Base-by-base conservation (phyloP, 2,329 filamentous ascomycete genomes). In the Talaromyces marneffei region DNA sequence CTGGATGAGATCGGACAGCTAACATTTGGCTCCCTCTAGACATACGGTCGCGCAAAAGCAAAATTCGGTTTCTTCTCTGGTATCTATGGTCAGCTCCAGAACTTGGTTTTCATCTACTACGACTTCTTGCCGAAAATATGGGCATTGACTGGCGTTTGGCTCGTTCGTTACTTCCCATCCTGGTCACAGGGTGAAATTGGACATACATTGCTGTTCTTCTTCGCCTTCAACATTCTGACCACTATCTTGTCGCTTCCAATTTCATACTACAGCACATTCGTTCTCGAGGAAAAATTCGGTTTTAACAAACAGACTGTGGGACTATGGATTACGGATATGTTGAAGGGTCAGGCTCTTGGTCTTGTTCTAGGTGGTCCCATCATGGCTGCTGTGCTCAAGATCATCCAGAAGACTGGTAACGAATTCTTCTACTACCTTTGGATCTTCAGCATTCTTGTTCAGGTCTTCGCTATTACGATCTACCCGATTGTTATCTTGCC, bases 351-450 rank as follows among this genome's bases (percentile, higher is more conserved):
- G 75, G 82, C 90, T 68, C 84, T 99, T 62, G 86, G 87, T 57
- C 82, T 95, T 67, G 86, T 85, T 53, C 83, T 99, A 62, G 89
- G 91, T 63, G 87, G 91, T 57, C 94, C 95, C 0, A 88, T 99
- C 68, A 89, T 97, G 65, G 90, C 91, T 66, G 94, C 88, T 44
- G 95, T 99, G 81, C 84, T 97, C 71, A 86, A 90, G 75, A 99
- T 99, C 72, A 89, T 99, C 70, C 88, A 96, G 78, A 90, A 89
- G 79, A 97, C 95, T 12, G 94, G 94, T 66, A 90, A 89, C 72
- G 85, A 88, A 72, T 99, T 99, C 83, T 97, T 97, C 83, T 96
- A 95, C 80, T 99, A 97, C 75, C 86, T 99, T 61, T 99, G 93
- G 92, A 78, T 94, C 63, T 97, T 99, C 71, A 88, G 90, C 68